These are phyloP conservation scores for Cladosporium austrohemisphaericum DNA, from an alignment of 2,329 filamentous ascomycete genomes.

Conservation along the genomic window DNA sequence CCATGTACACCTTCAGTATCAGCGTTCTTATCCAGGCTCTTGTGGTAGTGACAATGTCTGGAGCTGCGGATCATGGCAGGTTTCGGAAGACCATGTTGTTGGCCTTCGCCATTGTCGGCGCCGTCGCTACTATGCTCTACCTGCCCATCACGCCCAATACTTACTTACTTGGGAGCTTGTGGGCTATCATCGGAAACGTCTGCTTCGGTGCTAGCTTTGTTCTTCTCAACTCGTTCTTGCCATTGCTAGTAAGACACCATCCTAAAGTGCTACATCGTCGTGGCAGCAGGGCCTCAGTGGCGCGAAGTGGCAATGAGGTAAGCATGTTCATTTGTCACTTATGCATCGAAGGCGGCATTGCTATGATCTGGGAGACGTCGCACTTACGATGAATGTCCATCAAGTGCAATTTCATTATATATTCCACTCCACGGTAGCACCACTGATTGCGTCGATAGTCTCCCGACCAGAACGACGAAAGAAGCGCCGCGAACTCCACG, in stretches of 20 bases:
- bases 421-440: neutral
- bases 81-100: constrained; percentile 78
- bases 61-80: constrained; percentile 43
- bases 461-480: constrained; percentile 26
- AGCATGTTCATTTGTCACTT: neutral
- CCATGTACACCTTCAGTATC: constrained; percentile 96
- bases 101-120: constrained; percentile 77
- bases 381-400: neutral
- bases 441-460: neutral
- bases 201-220: constrained; percentile 95
- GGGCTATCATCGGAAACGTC: constrained; percentile 88
- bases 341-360: neutral
- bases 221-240: constrained; percentile 89
- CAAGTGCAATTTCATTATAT: no score
- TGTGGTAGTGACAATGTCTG: constrained; percentile 89
- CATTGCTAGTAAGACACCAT: constrained; percentile 84
- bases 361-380: neutral
- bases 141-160: constrained; percentile 70
- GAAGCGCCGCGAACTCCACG: constrained; percentile 33
- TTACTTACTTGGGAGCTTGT: constrained; percentile 75
- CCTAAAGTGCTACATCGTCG: constrained; percentile 39
- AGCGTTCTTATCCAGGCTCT: constrained; percentile 86
- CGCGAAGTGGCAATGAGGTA: neutral
- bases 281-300: neutral
- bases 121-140: constrained; percentile 82